Conservation (phyloP, 306 rosid species). For the Quercus wislizeni region DNA sequence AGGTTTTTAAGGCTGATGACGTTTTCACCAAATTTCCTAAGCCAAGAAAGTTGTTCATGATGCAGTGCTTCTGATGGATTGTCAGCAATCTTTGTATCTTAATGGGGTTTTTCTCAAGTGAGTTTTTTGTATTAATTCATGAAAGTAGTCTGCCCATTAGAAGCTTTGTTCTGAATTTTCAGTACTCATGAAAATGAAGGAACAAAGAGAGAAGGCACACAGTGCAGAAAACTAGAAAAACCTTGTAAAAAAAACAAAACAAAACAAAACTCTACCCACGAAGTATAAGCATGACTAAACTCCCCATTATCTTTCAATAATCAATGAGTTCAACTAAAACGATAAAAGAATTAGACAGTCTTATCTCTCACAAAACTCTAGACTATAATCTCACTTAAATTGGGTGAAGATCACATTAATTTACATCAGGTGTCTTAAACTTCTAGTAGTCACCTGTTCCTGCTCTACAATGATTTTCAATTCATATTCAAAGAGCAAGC, state of each 20-base stretch:
- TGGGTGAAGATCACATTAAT: neutral
- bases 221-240: neutral
- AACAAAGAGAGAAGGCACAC: neutral
- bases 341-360: no score
- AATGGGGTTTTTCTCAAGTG: neutral
- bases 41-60: no score
- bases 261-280: neutral
- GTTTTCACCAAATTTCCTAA: no score
- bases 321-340: no score
- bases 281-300: neutral
- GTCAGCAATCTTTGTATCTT: neutral
- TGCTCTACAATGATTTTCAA: neutral
- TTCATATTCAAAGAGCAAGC: conserved; percentile 4
- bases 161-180: neutral
- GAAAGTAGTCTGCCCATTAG: neutral
- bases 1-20: no score
- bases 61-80: neutral
- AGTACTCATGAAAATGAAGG: neutral
- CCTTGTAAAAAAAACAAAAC: neutral
- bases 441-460: neutral
- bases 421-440: neutral
- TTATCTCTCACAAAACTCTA: neutral
- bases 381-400: neutral
- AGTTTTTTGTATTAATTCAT: neutral
- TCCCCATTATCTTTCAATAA: neutral